Evolutionary conservation across 352 stramenopile genomes (phyloP).

Genomic region (Pythium monospermum): DNA sequence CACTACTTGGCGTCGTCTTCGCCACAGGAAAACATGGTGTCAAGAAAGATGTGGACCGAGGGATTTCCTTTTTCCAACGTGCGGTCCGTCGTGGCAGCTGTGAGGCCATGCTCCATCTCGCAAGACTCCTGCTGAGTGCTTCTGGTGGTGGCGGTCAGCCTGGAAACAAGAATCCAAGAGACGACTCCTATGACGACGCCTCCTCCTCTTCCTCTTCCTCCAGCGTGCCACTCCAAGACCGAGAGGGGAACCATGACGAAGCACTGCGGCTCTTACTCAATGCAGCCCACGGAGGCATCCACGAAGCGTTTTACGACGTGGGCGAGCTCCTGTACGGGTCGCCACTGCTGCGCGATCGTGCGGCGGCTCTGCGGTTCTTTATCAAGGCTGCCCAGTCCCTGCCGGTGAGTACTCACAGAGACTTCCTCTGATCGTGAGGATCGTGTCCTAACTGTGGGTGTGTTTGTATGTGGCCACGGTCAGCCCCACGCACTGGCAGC

Average conservation of each 20-base stretch:
- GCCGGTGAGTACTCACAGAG: slow-evolving; percentile 14
- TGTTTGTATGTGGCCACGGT: slow-evolving; percentile 13
- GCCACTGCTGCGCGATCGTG: slow-evolving; percentile 37
- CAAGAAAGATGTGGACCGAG: slow-evolving; percentile 52
- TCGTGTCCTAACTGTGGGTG: background rate
- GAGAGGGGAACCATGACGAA: slow-evolving; percentile 57
- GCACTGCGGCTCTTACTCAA: slow-evolving; percentile 52
- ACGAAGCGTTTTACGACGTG: slow-evolving; percentile 35
- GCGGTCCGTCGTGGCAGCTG: slow-evolving; percentile 33
- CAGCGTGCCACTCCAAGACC: slow-evolving; percentile 42
- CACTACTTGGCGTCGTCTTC: slow-evolving; percentile 44
- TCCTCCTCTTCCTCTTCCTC: too few relatives aligned
- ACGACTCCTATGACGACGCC: slow-evolving; percentile 10
- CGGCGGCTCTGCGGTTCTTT: slow-evolving; percentile 55
- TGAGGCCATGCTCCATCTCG: slow-evolving; percentile 52
- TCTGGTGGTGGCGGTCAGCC: too few relatives aligned
- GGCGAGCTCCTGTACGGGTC: slow-evolving; percentile 56
- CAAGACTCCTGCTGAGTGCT: slow-evolving; percentile 33
- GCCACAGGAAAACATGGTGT: slow-evolving; percentile 33
- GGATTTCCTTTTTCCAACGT: slow-evolving; percentile 45
- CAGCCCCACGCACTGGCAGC: slow-evolving; percentile 39
- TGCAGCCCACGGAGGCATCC: slow-evolving; percentile 32
- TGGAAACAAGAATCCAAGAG: too few relatives aligned
- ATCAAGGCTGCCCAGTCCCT: slow-evolving; percentile 38
- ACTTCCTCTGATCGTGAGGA: background rate